Evolutionary conservation across 371 early-diverging fungal species (phyloP).

Genomic region (Circinella minor): DNA sequence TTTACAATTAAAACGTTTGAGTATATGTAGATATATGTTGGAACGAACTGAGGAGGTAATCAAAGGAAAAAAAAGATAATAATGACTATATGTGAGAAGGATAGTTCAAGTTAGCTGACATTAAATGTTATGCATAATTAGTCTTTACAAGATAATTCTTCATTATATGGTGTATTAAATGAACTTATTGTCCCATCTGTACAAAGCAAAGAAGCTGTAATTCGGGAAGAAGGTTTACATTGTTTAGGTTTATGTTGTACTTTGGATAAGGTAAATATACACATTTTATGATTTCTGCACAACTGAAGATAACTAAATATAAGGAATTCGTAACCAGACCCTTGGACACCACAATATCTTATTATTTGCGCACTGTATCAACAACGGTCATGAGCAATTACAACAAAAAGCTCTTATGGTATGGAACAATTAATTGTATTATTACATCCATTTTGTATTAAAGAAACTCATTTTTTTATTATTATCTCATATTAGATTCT

Average conservation of each 20-base stretch:
- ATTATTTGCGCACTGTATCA: conserved; percentile 48
- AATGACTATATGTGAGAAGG: not conserved
- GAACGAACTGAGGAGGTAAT: conserved; percentile 71
- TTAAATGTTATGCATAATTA: conserved; percentile 11
- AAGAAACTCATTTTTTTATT: not conserved
- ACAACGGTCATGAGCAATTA: conserved; percentile 48
- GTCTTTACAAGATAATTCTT: conserved; percentile 72
- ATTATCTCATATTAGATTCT: conserved; percentile 46
- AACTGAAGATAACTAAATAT: not conserved
- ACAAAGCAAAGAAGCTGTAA: conserved; percentile 65
- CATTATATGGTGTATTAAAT: conserved; percentile 79
- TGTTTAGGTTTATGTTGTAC: conserved; percentile 82
- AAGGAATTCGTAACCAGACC: conserved; percentile 20
- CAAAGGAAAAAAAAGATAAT: not conserved
- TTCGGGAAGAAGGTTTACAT: conserved; percentile 79
- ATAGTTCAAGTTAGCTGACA: not conserved
- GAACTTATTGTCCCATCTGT: conserved; percentile 83
- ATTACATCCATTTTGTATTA: not conserved
- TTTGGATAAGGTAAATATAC: conserved; percentile 53
- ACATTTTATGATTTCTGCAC: not conserved
- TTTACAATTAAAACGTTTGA: conserved; percentile 72
- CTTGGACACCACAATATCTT: conserved; percentile 53
- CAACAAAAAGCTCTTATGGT: conserved; percentile 55
- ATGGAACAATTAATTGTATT: conserved; percentile 5
- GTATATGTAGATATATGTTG: conserved; percentile 73